Evolutionary conservation across 768 basidiomycete species (phyloP), one percentile per base, ranked within the genome.

Genomic region (Leccinellum albellum): DNA sequence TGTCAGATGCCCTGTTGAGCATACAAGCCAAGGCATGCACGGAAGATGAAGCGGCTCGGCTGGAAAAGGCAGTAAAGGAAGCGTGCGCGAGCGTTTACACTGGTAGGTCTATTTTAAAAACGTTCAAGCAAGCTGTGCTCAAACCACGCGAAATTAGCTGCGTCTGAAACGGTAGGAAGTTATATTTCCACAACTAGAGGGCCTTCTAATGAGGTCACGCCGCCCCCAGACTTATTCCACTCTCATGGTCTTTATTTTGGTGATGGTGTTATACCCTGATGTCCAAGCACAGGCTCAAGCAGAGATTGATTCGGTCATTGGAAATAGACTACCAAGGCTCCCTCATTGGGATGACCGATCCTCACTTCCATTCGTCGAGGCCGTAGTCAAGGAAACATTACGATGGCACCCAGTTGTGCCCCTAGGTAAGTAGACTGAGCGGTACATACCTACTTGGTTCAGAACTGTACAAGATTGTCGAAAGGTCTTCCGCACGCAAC

Each of bases 351-450:
- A 28, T 28, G 28, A 28, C 44, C 54, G 61, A 4, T 10, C 50
- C 3, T 60, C 56, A 44, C 59, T 71, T 28, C 65, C 62, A 15
- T 67, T 57, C 51, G 35, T 69, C 12, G 59, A 64, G 15, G 64
- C 62, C 4, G 24, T 70, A 1, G 37, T 67, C 44, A 61, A 61
- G 31, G 67, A 62, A 58, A 62, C 64, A 17, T 60, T 62, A 58
- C 63, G 67, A 45, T 69, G 69, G 63, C 53, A 69, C 31, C 63
- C 65, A 6, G 37, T 47, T 6, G 56, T 20, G 17, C 28, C 28
- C 28, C 28, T 28, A 28, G 28, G 28, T 28, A 28, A 28, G 28
- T 28, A 28, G 6, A 28, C 61, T 57, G 26, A 21, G 13, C 17
- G 4, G 23, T 32, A 42, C 54, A 35, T 29, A 5, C 42, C 6